Evolutionary conservation across 179 eudicot species (phyloP).

Genomic region (Patellifolia procumbens): DNA sequence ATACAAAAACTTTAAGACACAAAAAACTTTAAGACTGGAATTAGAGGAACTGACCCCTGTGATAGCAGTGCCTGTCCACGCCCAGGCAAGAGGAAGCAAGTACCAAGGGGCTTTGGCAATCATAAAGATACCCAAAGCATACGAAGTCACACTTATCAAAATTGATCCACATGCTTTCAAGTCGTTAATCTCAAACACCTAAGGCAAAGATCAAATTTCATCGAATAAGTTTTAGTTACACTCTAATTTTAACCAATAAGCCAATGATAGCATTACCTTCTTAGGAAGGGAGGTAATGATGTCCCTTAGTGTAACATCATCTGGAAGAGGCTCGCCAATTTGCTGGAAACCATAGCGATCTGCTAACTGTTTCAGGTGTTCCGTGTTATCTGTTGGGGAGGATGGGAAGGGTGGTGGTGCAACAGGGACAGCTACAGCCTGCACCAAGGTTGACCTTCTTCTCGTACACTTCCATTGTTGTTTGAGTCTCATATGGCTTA

Average conservation of each 20-base stretch:
- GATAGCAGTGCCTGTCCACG: conserved; percentile 94
- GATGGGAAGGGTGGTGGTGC: conserved; percentile 41
- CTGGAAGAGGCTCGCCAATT: conserved; percentile 90
- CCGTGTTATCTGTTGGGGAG: conserved; percentile 47
- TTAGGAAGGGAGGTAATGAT: conserved; percentile 63
- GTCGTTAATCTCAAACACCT: conserved; percentile 97
- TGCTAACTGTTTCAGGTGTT: conserved; percentile 57
- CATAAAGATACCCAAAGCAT: conserved; percentile 78
- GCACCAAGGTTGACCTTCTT: conserved; percentile 38
- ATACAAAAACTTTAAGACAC: background rate
- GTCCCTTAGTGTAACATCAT: conserved; percentile 67
- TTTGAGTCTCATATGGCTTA: conserved; percentile 28
- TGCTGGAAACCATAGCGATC: conserved; percentile 82
- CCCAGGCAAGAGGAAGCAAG: conserved; percentile 98
- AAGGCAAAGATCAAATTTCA: conserved; percentile 14
- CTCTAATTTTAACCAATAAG: background rate
- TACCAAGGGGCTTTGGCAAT: conserved; percentile 91
- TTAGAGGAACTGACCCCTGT: conserved; percentile 70
- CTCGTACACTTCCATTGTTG: conserved; percentile 29
- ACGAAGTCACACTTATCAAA: conserved; percentile 69
- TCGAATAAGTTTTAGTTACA: conserved; percentile 19
- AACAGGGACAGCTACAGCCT: conserved; percentile 67
- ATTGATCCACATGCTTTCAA: conserved; percentile 85
- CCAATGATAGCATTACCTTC: conserved; percentile 42
- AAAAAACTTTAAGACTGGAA: no score